Percentiles rank a stretch among this genome's conserved stretches.
Conservation (phyloP, 73 alveolate species). For the Paramecium sexaurelia region DNA sequence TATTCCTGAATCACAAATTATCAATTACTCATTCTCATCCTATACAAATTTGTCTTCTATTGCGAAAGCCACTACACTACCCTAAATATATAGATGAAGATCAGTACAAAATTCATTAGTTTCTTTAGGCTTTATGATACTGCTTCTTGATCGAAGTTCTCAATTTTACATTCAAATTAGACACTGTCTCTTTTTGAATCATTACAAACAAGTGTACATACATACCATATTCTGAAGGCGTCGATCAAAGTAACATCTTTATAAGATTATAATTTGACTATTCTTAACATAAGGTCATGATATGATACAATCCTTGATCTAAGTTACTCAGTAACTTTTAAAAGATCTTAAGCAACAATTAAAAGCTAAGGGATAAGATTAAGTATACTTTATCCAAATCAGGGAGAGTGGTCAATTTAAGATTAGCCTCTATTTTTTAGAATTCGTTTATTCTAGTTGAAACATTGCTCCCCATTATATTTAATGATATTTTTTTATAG, state of each 20-base stretch:
- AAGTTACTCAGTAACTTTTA: background rate
- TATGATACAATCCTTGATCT: conserved; percentile 35
- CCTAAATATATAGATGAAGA: background rate
- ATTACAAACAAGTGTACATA: background rate
- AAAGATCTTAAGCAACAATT: background rate
- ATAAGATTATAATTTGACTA: background rate
- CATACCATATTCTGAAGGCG: background rate
- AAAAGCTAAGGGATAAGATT: background rate
- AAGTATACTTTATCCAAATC: background rate
- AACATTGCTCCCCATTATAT: background rate
- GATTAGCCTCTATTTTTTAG: background rate
- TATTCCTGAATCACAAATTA: conserved; percentile 7
- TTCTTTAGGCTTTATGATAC: background rate
- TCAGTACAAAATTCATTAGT: background rate
- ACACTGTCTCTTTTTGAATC: background rate
- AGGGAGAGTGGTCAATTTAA: background rate
- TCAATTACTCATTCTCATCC: background rate
- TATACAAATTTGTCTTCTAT: background rate
- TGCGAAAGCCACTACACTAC: background rate
- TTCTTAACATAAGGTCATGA: background rate
- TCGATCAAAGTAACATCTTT: background rate
- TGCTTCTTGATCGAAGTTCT: background rate
- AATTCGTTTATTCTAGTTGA: conserved; percentile 6
- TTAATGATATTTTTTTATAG: background rate
- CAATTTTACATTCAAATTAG: background rate